Evolutionary conservation across 371 early-diverging fungal species (phyloP).

Genomic region (Capillidium rhysosporum): DNA sequence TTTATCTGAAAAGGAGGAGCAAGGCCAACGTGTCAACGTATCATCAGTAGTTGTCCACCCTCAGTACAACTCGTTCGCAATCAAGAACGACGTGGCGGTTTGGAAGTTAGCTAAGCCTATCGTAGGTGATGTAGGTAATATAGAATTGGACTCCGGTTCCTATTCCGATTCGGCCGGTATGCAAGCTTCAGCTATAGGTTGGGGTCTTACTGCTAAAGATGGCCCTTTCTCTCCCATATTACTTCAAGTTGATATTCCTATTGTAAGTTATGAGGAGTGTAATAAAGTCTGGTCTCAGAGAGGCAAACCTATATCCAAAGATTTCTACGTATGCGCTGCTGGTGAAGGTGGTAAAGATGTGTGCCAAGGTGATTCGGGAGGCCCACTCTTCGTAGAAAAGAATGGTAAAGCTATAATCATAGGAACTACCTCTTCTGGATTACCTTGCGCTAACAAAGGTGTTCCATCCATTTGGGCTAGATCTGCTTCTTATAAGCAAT

Average conservation of each 20-base stretch:
- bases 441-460: background rate
- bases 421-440: background rate
- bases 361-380: background rate
- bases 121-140: background rate
- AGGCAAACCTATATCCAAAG: background rate
- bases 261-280: background rate
- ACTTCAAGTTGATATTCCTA: background rate
- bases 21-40: background rate
- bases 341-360: background rate
- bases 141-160: background rate
- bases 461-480: background rate
- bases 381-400: background rate
- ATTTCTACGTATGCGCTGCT: background rate
- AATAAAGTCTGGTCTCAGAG: background rate
- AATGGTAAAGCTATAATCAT: background rate
- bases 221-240: background rate
- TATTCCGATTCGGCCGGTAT: background rate
- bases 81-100: background rate
- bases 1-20: background rate
- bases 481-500: background rate
- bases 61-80: background rate
- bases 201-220: background rate
- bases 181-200: background rate
- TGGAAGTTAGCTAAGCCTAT: background rate
- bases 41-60: background rate